Percentiles rank a stretch among this genome's conserved stretches.
Evolutionary conservation across 1,284 basidiomycete species (phyloP).

Genomic region (Tetrapyrgos nigripes): DNA sequence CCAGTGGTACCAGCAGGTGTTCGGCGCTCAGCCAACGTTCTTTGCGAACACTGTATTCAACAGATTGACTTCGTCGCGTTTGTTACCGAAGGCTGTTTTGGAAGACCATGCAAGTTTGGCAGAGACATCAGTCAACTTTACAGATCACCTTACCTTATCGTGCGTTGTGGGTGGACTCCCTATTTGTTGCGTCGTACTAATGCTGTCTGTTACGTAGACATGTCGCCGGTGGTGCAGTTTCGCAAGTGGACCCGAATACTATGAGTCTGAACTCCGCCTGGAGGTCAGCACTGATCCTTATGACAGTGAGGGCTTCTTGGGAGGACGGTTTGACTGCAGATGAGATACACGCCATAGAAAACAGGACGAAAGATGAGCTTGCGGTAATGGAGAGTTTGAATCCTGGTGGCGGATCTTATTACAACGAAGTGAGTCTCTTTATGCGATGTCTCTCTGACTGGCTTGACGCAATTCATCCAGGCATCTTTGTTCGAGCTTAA

Average conservation of each 20-base stretch:
- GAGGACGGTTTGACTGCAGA: constrained; percentile 31
- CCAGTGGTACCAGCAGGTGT: not conserved
- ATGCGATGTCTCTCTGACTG: too few species aligned
- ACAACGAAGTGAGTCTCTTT: constrained; percentile 49
- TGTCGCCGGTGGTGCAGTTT: constrained; percentile 45
- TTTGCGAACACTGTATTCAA: too few species aligned
- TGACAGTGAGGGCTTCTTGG: constrained; percentile 34
- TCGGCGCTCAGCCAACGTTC: too few species aligned
- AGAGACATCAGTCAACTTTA: constrained; percentile 16
- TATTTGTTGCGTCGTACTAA: too few species aligned
- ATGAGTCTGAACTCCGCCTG: constrained; percentile 49
- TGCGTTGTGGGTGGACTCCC: constrained; percentile 4
- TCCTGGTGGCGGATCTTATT: constrained; percentile 42
- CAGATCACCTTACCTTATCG: constrained; percentile 5
- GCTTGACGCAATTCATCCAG: constrained; percentile 33
- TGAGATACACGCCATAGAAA: constrained; percentile 27
- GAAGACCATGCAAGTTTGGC: constrained; percentile 28
- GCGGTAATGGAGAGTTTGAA: constrained; percentile 32
- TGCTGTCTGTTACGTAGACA: too few species aligned
- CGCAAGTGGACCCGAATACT: constrained; percentile 37
- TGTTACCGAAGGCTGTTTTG: constrained; percentile 41
- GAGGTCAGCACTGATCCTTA: constrained; percentile 42
- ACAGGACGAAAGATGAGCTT: constrained; percentile 23
- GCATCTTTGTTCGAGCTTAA: constrained; percentile 46
- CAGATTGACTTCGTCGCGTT: constrained; percentile 33